phyloP scores from a whole-genome alignment of 108 stramenopile genomes.

The Aureococcus anophagefferens region DNA sequence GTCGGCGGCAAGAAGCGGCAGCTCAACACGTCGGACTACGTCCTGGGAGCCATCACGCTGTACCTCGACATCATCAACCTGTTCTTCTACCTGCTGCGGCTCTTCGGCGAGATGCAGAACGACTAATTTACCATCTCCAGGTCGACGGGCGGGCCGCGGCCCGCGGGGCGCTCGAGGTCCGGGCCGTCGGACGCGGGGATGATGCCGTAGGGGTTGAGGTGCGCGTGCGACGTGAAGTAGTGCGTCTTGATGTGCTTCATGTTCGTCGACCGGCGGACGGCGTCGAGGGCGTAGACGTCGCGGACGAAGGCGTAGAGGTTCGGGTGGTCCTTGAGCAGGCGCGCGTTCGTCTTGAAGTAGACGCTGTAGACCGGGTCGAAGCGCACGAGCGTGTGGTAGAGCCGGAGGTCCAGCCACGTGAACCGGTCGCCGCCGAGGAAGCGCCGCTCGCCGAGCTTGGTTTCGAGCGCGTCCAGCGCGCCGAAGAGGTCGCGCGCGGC shows the following conservation, averaged over 20 bases:
- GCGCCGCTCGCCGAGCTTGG: not conserved
- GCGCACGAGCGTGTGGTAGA: conserved; percentile 15
- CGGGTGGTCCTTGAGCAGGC: not conserved
- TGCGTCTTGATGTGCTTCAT: conserved; percentile 51
- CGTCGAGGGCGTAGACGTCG: conserved; percentile 1
- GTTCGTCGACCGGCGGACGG: conserved; percentile 1
- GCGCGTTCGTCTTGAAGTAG: conserved; percentile 13
- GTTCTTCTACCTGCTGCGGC: conserved; percentile 69
- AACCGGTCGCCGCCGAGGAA: conserved; percentile 7
- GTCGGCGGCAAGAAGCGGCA: conserved; percentile 57
- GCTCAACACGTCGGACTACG: conserved; percentile 82
- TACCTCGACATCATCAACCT: conserved; percentile 87
- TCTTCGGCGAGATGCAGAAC: conserved; percentile 49
- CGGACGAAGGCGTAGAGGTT: conserved; percentile 2
- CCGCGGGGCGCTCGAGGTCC: not conserved
- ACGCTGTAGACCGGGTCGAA: conserved; percentile 21
- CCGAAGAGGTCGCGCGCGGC: conserved; percentile 17
- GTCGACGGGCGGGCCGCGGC: no score
- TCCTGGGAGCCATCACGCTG: conserved; percentile 71
- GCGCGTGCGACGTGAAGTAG: conserved; percentile 37
- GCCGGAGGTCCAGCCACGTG: conserved; percentile 7
- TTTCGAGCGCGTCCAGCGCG: conserved; percentile 9
- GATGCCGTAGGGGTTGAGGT: conserved; percentile 30
- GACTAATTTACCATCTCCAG: no score
- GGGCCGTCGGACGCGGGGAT: conserved; percentile 24